Conservation (phyloP, 2,329 filamentous ascomycete genomes). For the Podosphaera aphanis region DNA sequence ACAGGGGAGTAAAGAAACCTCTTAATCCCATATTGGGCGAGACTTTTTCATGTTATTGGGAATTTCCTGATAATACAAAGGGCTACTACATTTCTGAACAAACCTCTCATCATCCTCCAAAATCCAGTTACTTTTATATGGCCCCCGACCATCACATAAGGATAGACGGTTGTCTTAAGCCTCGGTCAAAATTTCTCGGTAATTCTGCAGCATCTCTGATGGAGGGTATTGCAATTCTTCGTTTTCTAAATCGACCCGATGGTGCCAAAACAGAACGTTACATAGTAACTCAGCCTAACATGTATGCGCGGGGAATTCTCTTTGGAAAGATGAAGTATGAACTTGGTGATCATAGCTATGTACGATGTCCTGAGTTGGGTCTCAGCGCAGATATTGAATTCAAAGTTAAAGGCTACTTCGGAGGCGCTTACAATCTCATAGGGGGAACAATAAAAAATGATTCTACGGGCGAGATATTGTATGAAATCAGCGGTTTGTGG, state of each 20-base stretch:
- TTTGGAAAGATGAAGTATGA: conserved; percentile 99
- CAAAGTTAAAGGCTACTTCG: conserved; percentile 95
- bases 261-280: conserved; percentile 59
- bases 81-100: conserved; percentile 96
- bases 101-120: conserved; percentile 92
- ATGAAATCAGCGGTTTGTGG: conserved; percentile 80
- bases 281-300: conserved; percentile 89
- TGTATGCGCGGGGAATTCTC: conserved; percentile 91
- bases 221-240: conserved; percentile 82
- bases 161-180: conserved; percentile 88
- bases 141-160: conserved; percentile 80
- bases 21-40: conserved; percentile 92
- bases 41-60: conserved; percentile 88
- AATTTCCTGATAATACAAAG: conserved; percentile 58
- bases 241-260: conserved; percentile 53
- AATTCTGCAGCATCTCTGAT: conserved; percentile 96
- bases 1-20: conserved; percentile 88
- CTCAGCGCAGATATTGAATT: conserved; percentile 85
- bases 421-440: conserved; percentile 89
- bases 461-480: conserved; percentile 66
- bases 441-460: conserved; percentile 78
- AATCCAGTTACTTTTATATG: conserved; percentile 98
- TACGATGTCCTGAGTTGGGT: conserved; percentile 71
- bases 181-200: conserved; percentile 79
- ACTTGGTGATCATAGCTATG: conserved; percentile 83